Base-by-base conservation (phyloP, 345 rosid genomes). In the Capsella bursapastoris region DNA sequence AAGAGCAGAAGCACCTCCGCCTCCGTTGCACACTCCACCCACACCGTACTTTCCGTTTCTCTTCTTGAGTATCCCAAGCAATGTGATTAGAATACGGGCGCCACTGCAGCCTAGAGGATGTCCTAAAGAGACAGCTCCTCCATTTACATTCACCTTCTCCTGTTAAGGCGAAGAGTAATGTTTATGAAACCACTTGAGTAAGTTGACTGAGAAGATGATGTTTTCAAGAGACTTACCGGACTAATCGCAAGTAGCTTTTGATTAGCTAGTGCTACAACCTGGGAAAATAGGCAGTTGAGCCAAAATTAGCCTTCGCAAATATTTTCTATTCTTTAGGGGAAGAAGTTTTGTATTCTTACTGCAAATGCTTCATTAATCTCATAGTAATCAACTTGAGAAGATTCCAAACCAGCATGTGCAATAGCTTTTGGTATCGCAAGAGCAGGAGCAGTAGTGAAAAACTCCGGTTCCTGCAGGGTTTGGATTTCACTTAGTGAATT, bases 101-200 rank as follows among this genome's bases (percentile, higher is more conserved):
- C 98, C 99, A 32, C 99, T 95, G 89, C 99, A 95, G 45, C 99
- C 99, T 66, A 92, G 82, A 70, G 99, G 99, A 78, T 95, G 97
- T 57, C 99, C 99, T 81, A 95, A 81, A 1, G 99, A 81, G 64
- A 92, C 97, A 55, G 98, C 99, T 72, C 99, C 99, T 58, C 99
- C 99, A 4, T 92, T 89, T 28, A 88, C 96, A 51, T 95, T 95
- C 51, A 86, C 84, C 73, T 87, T 92, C 69, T 95, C 96, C 99
- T 92, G 86, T 48, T 8, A 4, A 43, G 15, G 4, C 4, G 51
- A 50, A 71, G 8, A 51, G 34, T 73, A 73, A 71, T 63, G 63
- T 38, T 47, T 13, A 53, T 10, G 27, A 45, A 18, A 44, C 37
- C 27, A 41, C 51, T 59, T 32, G 10, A 45, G 22, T 51, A 51